phyloP scores from a whole-genome alignment of 2,329 filamentous ascomycete genomes.

The Fonsecaea pedrosoi region DNA sequence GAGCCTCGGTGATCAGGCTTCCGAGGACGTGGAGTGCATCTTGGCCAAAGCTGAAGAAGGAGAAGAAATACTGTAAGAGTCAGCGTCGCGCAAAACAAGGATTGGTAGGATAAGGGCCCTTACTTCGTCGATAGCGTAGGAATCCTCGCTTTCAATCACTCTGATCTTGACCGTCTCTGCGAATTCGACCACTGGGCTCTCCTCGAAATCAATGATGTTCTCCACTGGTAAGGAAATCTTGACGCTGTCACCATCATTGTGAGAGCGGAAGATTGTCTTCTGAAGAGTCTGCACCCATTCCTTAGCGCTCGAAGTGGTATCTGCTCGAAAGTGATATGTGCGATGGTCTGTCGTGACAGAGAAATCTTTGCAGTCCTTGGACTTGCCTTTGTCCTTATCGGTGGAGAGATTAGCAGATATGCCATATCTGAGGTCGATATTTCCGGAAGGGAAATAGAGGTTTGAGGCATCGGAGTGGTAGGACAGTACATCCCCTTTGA shows the following conservation, averaged over 20 bases:
- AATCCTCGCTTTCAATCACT: slow-evolving; percentile 91
- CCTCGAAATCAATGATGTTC: slow-evolving; percentile 90
- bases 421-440: slow-evolving; percentile 89
- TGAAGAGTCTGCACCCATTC: slow-evolving; percentile 97
- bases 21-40: slow-evolving; percentile 82
- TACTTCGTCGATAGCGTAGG: slow-evolving; percentile 93
- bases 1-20: slow-evolving; percentile 71
- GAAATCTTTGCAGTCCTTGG: slow-evolving; percentile 77
- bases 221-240: slow-evolving; percentile 90
- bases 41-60: slow-evolving; percentile 85
- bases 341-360: slow-evolving; percentile 80
- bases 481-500: slow-evolving; percentile 89
- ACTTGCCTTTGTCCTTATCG: slow-evolving; percentile 67
- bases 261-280: slow-evolving; percentile 91
- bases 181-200: slow-evolving; percentile 87
- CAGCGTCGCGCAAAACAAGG: slow-evolving; percentile 14
- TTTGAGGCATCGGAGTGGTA: slow-evolving; percentile 86
- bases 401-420: slow-evolving; percentile 83
- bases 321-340: slow-evolving; percentile 85
- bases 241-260: slow-evolving; percentile 95
- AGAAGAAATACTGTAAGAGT: slow-evolving; percentile 80
- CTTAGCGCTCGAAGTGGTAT: slow-evolving; percentile 84
- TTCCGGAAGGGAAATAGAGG: slow-evolving; percentile 87
- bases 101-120: slow-evolving; percentile 36
- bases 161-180: slow-evolving; percentile 93